Evolutionary conservation across 2,329 filamentous ascomycete species (phyloP).

Genomic region (Neospermospora avenae): DNA sequence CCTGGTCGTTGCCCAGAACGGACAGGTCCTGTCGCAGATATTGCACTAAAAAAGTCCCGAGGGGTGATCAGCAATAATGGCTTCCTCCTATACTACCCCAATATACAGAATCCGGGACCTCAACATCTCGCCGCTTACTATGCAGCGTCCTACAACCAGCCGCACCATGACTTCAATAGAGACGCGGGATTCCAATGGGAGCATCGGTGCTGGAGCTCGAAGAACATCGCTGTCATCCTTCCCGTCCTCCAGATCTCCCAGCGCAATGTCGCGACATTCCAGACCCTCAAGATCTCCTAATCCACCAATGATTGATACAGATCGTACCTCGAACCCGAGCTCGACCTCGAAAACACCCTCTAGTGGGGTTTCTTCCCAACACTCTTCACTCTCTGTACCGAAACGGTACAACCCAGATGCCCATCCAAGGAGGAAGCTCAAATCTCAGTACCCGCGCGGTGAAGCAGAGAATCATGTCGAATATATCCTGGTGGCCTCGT

Average conservation of each 20-base stretch:
- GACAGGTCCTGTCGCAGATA: slow-evolving; percentile 14
- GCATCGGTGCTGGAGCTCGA: slow-evolving; percentile 32
- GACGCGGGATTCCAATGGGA: slow-evolving; percentile 34
- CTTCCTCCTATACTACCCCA: slow-evolving; percentile 12
- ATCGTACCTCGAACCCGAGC: slow-evolving; percentile 57
- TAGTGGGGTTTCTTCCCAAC: slow-evolving; percentile 54
- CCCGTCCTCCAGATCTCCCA: slow-evolving; percentile 54
- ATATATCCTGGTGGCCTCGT: slow-evolving; percentile 95
- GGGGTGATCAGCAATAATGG: slow-evolving; percentile 5
- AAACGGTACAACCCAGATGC: slow-evolving; percentile 49
- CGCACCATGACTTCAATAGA: slow-evolving; percentile 24
- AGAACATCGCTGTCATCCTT: slow-evolving; percentile 63
- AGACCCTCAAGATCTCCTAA: slow-evolving; percentile 54
- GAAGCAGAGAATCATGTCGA: slow-evolving; percentile 90
- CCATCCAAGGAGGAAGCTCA: slow-evolving; percentile 54
- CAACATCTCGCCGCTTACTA: neutral
- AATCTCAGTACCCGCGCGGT: slow-evolving; percentile 73
- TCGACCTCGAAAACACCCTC: slow-evolving; percentile 59
- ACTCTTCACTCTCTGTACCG: slow-evolving; percentile 56
- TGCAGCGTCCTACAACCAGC: slow-evolving; percentile 28
- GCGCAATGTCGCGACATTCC: slow-evolving; percentile 52
- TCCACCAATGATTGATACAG: slow-evolving; percentile 44
- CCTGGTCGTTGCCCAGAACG: slow-evolving; percentile 13
- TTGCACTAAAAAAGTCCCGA: slow-evolving; percentile 5
- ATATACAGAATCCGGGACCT: slow-evolving; percentile 8